Conservation (phyloP, 2,329 filamentous ascomycete genomes). For the Coniella lustricola region DNA sequence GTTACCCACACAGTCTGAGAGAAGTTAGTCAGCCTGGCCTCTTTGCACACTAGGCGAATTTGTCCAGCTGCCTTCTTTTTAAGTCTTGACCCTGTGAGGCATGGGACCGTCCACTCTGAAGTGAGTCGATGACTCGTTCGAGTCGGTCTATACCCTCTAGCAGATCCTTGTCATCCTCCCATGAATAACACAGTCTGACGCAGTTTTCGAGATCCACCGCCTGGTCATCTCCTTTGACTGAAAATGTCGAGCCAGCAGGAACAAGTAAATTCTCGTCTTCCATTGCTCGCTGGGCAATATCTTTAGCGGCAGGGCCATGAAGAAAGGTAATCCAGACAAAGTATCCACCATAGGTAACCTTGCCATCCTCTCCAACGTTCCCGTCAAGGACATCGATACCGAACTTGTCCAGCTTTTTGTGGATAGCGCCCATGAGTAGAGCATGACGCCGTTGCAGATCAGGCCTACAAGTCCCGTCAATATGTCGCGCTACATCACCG, state of each 20-base stretch:
- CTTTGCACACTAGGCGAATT: slow-evolving; percentile 6
- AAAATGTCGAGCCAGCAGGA: slow-evolving; percentile 63
- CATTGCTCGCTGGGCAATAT: slow-evolving; percentile 50
- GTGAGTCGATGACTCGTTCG: slow-evolving; percentile 19
- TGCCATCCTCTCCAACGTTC: slow-evolving; percentile 32
- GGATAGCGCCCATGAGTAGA: slow-evolving; percentile 52
- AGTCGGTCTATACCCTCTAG: slow-evolving; percentile 55
- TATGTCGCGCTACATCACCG: slow-evolving; percentile 37
- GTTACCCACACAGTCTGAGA: too few relatives aligned
- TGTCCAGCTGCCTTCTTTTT: background rate
- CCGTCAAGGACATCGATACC: slow-evolving; percentile 43
- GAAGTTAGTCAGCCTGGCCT: too few relatives aligned
- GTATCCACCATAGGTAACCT: slow-evolving; percentile 67
- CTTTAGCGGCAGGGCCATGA: slow-evolving; percentile 40
- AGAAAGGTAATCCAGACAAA: slow-evolving; percentile 76
- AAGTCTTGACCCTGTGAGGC: background rate
- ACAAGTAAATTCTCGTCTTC: slow-evolving; percentile 60
- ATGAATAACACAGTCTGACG: slow-evolving; percentile 64
- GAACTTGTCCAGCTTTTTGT: slow-evolving; percentile 52
- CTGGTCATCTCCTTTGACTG: slow-evolving; percentile 51
- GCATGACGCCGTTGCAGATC: slow-evolving; percentile 38
- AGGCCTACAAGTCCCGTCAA: slow-evolving; percentile 36
- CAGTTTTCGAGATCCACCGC: slow-evolving; percentile 49
- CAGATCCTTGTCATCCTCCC: slow-evolving; percentile 60
- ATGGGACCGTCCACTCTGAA: background rate